Conservation (phyloP, 2,329 filamentous ascomycete species). For the Cucurbitaria berberidis region DNA sequence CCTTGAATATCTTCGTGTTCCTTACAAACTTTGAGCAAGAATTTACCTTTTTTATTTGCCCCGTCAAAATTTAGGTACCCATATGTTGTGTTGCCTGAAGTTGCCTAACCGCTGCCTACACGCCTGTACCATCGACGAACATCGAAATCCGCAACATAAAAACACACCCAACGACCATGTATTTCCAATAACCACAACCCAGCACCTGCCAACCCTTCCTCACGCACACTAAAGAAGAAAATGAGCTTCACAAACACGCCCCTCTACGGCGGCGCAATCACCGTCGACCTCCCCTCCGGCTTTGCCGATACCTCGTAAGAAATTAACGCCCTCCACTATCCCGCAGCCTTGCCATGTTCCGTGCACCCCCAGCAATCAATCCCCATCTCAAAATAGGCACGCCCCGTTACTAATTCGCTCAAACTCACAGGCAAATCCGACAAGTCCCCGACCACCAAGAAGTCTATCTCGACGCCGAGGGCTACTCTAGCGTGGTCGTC, state of each 20-base stretch:
- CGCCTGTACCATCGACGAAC: conserved; percentile 21
- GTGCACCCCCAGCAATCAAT: conserved; percentile 15
- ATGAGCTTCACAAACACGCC: conserved; percentile 63
- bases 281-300: conserved; percentile 68
- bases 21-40: conserved; percentile 11
- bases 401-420: conserved; percentile 6
- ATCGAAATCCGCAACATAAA: conserved; percentile 31
- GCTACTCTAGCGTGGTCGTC: conserved; percentile 86
- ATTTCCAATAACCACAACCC: conserved; percentile 11
- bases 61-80: conserved; percentile 28
- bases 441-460: conserved; percentile 89
- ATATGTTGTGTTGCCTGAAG: conserved; percentile 37
- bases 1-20: neutral
- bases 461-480: conserved; percentile 83
- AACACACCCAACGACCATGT: conserved; percentile 20
- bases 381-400: no score
- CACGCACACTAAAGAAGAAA: conserved; percentile 52
- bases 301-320: conserved; percentile 76
- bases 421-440: conserved; percentile 65
- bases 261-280: conserved; percentile 76
- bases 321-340: conserved; percentile 14
- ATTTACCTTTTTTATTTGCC: conserved; percentile 3
- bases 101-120: conserved; percentile 45
- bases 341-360: no score
- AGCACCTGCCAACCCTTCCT: neutral